phyloP scores from a whole-genome alignment of 371 early-diverging fungal genomes.

The Syncephalastrum racemosum region DNA sequence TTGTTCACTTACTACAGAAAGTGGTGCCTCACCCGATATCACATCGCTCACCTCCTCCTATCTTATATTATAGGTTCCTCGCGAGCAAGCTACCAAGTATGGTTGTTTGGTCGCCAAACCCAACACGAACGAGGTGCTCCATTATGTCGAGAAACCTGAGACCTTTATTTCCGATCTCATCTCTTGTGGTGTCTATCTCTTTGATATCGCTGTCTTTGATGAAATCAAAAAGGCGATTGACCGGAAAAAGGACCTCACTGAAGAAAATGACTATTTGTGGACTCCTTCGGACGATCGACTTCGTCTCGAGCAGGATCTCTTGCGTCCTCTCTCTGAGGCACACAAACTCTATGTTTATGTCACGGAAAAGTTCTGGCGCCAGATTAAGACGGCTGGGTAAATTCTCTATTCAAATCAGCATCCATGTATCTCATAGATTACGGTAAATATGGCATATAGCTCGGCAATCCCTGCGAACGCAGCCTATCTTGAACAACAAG shows the following conservation, averaged over 20 bases:
- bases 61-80: conserved; percentile 53
- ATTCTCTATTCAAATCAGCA: too few relatives aligned
- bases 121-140: conserved; percentile 83
- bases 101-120: conserved; percentile 91
- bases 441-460: conserved; percentile 26
- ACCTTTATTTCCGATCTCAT: conserved; percentile 91
- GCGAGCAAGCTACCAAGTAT: conserved; percentile 78
- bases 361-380: conserved; percentile 87
- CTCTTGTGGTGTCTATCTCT: conserved; percentile 92
- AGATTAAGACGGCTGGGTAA: conserved; percentile 92
- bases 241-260: conserved; percentile 56
- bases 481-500: conserved; percentile 80
- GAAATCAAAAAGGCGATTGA: conserved; percentile 75
- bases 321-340: conserved; percentile 80
- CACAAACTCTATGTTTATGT: conserved; percentile 81
- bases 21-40: too few relatives aligned
- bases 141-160: conserved; percentile 98
- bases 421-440: background rate
- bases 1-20: background rate
- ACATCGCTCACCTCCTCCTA: conserved; percentile 6
- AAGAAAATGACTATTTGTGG: conserved; percentile 55
- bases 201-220: conserved; percentile 81
- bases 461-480: conserved; percentile 95
- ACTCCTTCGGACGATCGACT: conserved; percentile 68
- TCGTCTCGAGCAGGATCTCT: conserved; percentile 89